Base-by-base conservation (phyloP, 345 rosid species). In the Pelargonium nanum region DNA sequence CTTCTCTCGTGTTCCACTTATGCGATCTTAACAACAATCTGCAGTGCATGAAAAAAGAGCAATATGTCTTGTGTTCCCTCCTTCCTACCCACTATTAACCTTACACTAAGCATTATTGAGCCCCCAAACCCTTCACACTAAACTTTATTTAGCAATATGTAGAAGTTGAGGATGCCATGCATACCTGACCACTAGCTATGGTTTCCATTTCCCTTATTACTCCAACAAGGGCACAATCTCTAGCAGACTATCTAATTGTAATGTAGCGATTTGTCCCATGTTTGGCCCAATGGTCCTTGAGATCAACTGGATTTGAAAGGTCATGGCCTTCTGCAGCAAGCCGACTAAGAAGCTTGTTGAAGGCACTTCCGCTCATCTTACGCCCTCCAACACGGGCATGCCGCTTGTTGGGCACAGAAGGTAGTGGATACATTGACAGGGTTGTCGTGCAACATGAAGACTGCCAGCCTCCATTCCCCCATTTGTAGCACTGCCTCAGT, bases 401-500 rank as follows among this genome's bases (percentile, higher is more conserved):
- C 32, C 85, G 77, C 64, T 93, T 93, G 76, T 93, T 89, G 30
- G 97, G 97, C 60, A 86, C 76, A 0, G 91, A 80, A 0, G 97
- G 99, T 25, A 93, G 76, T 0, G 99, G 99, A 61, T 89, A 71
- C 86, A 87, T 73, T 9, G 99, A 93, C 55, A 93, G 57, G 22
- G 86, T 75, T 56, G 94, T 93, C 4, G 99, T 93, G 92, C 99
- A 93, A 60, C 99, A 93, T 0, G 99, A 82, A 53, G 99, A 93
- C 60, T 93, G 97, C 99, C 99, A 93, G 9, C 99, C 99, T 24
- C 99, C 97, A 44, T 77, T 93, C 4, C 99, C 99, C 99, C 99
- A 93, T 75, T 93, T 93, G 74, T 93, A 93, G 84, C 97, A 93
- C 65, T 93, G 99, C 72, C 97, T 84, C 7, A 82, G 73, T 19